These are phyloP conservation scores for Cocos nucifera DNA, from an alignment of 176 grass and related monocot genomes.

Conservation along the genomic window DNA sequence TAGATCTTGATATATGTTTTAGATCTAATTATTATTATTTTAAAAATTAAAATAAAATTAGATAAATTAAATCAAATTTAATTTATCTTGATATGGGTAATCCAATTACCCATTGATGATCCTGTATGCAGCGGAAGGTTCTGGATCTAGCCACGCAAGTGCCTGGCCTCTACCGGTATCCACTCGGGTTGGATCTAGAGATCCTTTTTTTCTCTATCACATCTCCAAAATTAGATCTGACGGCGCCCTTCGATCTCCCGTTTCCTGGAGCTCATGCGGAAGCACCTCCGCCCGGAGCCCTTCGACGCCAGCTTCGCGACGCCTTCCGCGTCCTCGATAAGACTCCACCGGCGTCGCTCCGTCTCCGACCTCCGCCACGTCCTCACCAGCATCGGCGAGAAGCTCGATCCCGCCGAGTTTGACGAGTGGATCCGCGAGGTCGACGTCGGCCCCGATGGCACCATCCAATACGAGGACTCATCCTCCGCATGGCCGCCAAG, in stretches of 20 bases:
- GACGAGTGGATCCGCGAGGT: conserved; percentile 33
- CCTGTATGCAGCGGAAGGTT: no score
- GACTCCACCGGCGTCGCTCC: conserved; percentile 62
- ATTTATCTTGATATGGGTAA: no score
- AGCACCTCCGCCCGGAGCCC: conserved; percentile 73
- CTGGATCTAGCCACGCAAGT: no score
- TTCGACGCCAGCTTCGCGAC: conserved; percentile 86
- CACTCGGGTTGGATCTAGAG: no score
- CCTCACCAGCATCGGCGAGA: conserved; percentile 26
- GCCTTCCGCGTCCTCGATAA: conserved; percentile 99
- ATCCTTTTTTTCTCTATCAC: no score
- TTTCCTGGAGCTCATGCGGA: conserved; percentile 81
- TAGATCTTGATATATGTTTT: no score
- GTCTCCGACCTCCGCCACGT: conserved; percentile 84
- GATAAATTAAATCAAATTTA: no score
- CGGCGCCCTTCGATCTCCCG: conserved; percentile 76
- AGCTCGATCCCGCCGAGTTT: conserved; percentile 27
- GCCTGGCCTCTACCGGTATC: no score
- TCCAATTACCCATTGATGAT: no score
- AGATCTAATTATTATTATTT: no score
- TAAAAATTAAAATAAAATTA: no score
- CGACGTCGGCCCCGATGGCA: conserved; percentile 19
- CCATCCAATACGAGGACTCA: conserved; percentile 25
- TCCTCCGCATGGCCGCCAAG: conserved; percentile 25
- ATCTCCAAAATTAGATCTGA: no score